phyloP scores from a whole-genome alignment of 139 green algal genomes.

The Coccomyxa sp. region DNA sequence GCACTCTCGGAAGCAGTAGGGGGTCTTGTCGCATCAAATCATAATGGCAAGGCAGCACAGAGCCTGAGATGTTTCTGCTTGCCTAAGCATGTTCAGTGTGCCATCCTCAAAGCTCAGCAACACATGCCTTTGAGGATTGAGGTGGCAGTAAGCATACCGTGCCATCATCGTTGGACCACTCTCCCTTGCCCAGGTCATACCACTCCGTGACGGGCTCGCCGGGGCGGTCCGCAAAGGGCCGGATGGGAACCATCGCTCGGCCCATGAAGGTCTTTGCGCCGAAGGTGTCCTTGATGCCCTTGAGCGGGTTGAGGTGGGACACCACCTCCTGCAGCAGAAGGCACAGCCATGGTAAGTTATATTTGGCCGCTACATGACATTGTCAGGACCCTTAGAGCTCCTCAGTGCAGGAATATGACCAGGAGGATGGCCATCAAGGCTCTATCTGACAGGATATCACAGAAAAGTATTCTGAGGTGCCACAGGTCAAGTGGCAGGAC shows the following conservation, averaged over 20 bases:
- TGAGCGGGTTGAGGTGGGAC: constrained; percentile 34
- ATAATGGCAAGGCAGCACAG: too few relatives aligned
- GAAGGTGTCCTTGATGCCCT: constrained; percentile 38
- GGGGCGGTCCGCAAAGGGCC: constrained; percentile 16
- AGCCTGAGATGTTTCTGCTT: too few relatives aligned
- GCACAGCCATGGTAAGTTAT: background rate
- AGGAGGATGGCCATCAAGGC: too few relatives aligned
- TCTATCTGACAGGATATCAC: too few relatives aligned
- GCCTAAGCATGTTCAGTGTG: too few relatives aligned
- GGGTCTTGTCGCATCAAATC: too few relatives aligned
- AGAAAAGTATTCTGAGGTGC: too few relatives aligned
- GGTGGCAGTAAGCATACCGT: constrained; percentile 18
- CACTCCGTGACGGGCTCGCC: constrained; percentile 21
- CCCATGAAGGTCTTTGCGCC: constrained; percentile 34
- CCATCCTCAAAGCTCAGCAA: background rate
- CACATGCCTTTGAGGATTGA: background rate
- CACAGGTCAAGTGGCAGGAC: too few relatives aligned
- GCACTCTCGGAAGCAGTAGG: too few relatives aligned
- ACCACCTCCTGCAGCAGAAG: background rate
- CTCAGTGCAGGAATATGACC: too few relatives aligned
- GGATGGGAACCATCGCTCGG: constrained; percentile 26
- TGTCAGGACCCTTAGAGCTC: too few relatives aligned
- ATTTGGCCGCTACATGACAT: background rate
- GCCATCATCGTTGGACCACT: constrained; percentile 35
- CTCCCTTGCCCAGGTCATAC: constrained; percentile 36